Conservation (phyloP, 768 basidiomycete species). For the Lactarius hatsudake region DNA sequence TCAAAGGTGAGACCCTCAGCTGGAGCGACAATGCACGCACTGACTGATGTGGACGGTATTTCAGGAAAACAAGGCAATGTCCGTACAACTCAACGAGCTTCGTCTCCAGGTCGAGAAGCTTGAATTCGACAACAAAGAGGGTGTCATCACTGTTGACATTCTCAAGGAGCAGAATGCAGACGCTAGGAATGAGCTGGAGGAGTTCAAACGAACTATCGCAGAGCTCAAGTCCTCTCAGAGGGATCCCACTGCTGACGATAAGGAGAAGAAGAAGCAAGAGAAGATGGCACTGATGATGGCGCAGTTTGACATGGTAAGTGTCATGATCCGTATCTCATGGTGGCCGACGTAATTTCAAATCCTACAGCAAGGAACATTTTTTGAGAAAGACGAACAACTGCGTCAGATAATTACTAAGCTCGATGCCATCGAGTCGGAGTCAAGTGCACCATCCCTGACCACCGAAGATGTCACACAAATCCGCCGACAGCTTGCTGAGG, state of each 20-base stretch:
- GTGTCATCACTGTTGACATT: conserved; percentile 87
- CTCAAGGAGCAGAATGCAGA: conserved; percentile 93
- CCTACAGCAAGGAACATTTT: conserved; percentile 82
- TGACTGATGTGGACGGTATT: conserved; percentile 15
- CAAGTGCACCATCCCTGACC: conserved; percentile 54
- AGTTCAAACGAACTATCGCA: conserved; percentile 73
- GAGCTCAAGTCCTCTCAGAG: conserved; percentile 81
- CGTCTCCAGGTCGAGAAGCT: conserved; percentile 88
- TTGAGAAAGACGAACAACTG: conserved; percentile 93
- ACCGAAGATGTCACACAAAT: conserved; percentile 79
- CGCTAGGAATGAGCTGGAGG: conserved; percentile 83
- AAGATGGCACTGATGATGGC: conserved; percentile 99
- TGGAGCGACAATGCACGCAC: conserved; percentile 4
- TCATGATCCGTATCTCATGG: not conserved
- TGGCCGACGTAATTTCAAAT: conserved; percentile 18
- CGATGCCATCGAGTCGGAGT: conserved; percentile 70
- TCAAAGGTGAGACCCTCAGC: conserved; percentile 54
- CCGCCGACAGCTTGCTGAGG: conserved; percentile 84
- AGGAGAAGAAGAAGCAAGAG: conserved; percentile 98
- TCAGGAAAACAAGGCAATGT: conserved; percentile 93
- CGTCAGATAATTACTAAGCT: conserved; percentile 81
- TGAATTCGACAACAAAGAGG: conserved; percentile 95
- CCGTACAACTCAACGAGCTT: conserved; percentile 88
- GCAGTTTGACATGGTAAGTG: conserved; percentile 88
- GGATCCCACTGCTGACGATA: conserved; percentile 88